Evolutionary conservation across 352 stramenopile genomes (phyloP), one percentile per base, ranked within the genome.

Genomic region (Phytopythium vexans): DNA sequence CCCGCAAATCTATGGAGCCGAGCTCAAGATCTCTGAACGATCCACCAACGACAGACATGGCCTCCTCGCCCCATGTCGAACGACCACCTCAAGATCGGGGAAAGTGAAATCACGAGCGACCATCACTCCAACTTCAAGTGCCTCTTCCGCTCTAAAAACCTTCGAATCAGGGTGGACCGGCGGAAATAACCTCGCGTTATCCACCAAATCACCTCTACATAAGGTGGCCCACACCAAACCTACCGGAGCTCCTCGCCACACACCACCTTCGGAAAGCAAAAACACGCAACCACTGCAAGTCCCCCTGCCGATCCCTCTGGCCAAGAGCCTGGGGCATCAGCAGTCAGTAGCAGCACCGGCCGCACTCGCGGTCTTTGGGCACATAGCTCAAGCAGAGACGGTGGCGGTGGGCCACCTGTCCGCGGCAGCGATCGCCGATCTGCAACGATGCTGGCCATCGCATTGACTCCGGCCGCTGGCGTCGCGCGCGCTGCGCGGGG

Each of bases 391-490:
- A 74, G 58, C 62, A 48, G 58, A 47, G 64, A 53, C 58, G 52
- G 58, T 74, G 62, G 59, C 59, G 39, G 32, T 69, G 54, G 56
- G 62, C 63, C 62, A 67, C 39, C 66, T 43, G 52, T 66, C 48
- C 7, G 37, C 50, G n/a, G 31, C 35, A 58, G 34, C 2, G 21
- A 16, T 70, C 55, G 49, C 31, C 42, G 8, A 6, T 32, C 27
- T 7, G 35, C 31, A 59, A 14, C 9, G 21, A 69, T 77, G 68
- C 35, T 73, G 31, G 41, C 68, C 46, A 47, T 72, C 49, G 45
- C 43, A 16, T 21, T 54, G 39, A 31, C 54, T 46, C 34, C 53
- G 44, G 50, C 52, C 37, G 9, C 46, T 44, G 37, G 54, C 48
- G 14, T 59, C 52, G n/a, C 51, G 45, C 16, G 54, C 52, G 46